phyloP scores from a whole-genome alignment of 2,329 filamentous ascomycete species.

The Clarireedia hainanense region DNA sequence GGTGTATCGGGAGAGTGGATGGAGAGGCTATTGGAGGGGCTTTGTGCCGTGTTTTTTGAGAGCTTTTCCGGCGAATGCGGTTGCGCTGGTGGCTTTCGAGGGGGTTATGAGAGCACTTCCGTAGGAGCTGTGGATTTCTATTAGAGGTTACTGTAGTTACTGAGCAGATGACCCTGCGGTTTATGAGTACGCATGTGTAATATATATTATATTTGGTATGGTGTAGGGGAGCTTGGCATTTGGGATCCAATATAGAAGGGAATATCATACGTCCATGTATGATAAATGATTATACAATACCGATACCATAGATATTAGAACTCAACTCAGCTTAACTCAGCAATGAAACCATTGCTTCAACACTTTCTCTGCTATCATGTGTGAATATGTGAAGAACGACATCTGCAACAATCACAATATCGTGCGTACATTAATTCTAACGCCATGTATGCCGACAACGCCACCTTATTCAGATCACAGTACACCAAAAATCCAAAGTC shows the following conservation, averaged over 20 bases:
- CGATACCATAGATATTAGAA: neutral
- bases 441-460: neutral
- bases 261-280: neutral
- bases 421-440: neutral
- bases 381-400: no score
- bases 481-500: neutral
- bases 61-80: conserved; percentile 92
- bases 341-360: neutral
- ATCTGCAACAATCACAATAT: neutral
- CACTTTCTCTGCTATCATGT: no score
- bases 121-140: conserved; percentile 5
- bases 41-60: conserved; percentile 90
- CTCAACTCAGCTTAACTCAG: neutral
- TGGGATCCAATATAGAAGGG: neutral
- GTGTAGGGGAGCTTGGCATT: neutral
- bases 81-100: conserved; percentile 90
- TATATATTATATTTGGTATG: neutral
- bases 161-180: no score
- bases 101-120: conserved; percentile 66
- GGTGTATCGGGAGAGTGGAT: conserved; percentile 70
- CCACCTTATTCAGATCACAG: neutral
- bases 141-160: neutral
- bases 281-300: neutral
- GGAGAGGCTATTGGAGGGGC: conserved; percentile 81
- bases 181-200: no score